Percentiles rank a stretch among this genome's conserved stretches.
These are phyloP conservation scores for Microstegium vimineum DNA, from an alignment of 176 grass and related monocot genomes.

Conservation along the genomic window DNA sequence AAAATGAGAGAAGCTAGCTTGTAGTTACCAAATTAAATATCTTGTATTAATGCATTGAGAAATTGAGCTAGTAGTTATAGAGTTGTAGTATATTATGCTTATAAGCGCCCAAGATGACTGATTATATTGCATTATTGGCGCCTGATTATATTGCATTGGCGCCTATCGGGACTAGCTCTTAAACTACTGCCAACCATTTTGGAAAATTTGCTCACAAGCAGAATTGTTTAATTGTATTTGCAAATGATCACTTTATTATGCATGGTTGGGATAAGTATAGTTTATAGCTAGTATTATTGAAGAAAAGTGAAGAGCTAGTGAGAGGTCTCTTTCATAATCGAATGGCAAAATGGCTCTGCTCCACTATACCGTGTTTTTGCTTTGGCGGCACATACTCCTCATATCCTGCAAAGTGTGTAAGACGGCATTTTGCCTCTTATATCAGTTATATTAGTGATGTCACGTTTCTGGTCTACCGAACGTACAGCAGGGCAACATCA, in stretches of 20 bases:
- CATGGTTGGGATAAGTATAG: background rate
- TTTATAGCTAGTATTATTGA: background rate
- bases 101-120: too few relatives aligned
- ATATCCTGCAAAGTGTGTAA: background rate
- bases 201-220: background rate
- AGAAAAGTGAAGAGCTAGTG: background rate
- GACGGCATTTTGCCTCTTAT: background rate
- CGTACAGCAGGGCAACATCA: too few relatives aligned
- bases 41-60: too few relatives aligned
- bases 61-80: too few relatives aligned
- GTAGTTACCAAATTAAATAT: too few relatives aligned
- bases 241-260: background rate
- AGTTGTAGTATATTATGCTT: too few relatives aligned
- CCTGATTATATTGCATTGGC: too few relatives aligned
- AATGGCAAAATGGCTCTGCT: background rate
- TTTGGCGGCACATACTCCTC: background rate
- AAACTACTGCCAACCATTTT: background rate
- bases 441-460: background rate
- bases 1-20: too few relatives aligned
- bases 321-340: background rate
- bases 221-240: background rate
- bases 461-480: too few relatives aligned
- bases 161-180: too few relatives aligned
- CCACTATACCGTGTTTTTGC: background rate
- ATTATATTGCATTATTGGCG: too few relatives aligned